Evolutionary conservation across 106 monocot genomes (phyloP).

Genomic region (Dioscorea zingiberensis): DNA sequence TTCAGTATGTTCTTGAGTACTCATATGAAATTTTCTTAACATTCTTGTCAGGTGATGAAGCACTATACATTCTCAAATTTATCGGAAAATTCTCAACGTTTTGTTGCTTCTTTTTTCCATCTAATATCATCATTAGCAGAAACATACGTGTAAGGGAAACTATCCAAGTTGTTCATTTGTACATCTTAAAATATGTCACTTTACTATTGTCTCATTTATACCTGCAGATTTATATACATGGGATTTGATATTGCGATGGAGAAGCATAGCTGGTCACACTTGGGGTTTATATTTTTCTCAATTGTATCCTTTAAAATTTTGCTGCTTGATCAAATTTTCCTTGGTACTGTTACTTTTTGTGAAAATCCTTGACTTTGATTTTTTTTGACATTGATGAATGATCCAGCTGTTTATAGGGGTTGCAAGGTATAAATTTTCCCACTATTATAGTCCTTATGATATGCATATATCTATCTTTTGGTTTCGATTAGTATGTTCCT

Average conservation of each 20-base stretch:
- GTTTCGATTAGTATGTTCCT: no score
- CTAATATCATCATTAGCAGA: conserved; percentile 95
- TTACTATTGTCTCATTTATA: not conserved
- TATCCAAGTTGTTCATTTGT: not conserved
- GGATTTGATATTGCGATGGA: conserved; percentile 98
- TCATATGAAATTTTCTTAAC: no score
- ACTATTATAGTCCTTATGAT: not conserved
- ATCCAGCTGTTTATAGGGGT: conserved; percentile 83
- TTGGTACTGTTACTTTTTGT: conserved; percentile 3
- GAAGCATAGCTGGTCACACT: conserved; percentile 98
- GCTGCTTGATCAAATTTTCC: not conserved
- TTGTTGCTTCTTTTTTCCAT: conserved; percentile 86
- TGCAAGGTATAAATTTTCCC: conserved; percentile 67
- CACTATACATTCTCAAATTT: conserved; percentile 93
- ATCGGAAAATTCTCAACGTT: conserved; percentile 84
- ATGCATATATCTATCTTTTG: no score
- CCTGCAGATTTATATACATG: conserved; percentile 96
- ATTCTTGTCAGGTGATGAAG: conserved; percentile 78
- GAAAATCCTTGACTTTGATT: conserved; percentile 44
- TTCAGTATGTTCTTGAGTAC: no score
- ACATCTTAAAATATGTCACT: not conserved
- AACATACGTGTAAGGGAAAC: conserved; percentile 87
- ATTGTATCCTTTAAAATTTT: conserved; percentile 81
- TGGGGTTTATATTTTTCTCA: conserved; percentile 95
- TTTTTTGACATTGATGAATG: conserved; percentile 6